These are phyloP conservation scores for Mucor irregularis DNA, from an alignment of 371 early-diverging fungal species.

Conservation along the genomic window DNA sequence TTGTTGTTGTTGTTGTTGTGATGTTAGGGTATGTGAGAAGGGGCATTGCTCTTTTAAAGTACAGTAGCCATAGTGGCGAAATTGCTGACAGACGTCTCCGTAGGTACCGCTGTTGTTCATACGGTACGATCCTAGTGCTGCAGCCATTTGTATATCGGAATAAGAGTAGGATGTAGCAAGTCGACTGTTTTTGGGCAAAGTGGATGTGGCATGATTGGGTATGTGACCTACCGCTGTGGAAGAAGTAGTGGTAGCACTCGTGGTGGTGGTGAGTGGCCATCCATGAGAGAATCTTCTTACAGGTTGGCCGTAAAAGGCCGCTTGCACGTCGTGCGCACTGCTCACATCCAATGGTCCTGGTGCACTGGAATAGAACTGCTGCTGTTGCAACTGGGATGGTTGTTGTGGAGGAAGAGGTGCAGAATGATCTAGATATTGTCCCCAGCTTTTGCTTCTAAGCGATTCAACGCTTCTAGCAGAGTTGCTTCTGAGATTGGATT, in stretches of 20 bases:
- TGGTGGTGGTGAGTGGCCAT: too few species aligned
- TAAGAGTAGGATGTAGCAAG: conserved; percentile 37
- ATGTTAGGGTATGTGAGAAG: conserved; percentile 42
- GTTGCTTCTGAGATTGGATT: conserved; percentile 30
- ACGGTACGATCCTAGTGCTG: conserved; percentile 1
- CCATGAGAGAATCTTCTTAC: conserved; percentile 29
- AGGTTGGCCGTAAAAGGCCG: conserved; percentile 31
- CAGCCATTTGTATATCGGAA: conserved; percentile 25
- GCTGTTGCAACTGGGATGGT: neutral
- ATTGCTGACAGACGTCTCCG: conserved; percentile 27
- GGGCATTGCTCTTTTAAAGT: conserved; percentile 60
- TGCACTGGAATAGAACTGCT: neutral
- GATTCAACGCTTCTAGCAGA: conserved; percentile 40
- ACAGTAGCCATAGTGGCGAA: conserved; percentile 63
- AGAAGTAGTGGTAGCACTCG: neutral
- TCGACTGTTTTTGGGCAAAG: conserved; percentile 18
- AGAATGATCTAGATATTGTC: conserved; percentile 35
- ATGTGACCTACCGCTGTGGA: neutral
- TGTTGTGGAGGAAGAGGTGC: neutral
- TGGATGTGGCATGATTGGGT: too few species aligned
- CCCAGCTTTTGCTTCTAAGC: conserved; percentile 51
- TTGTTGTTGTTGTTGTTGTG: conserved; percentile 15
- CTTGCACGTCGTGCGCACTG: conserved; percentile 20
- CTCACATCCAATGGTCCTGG: neutral
- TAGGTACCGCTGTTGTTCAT: conserved; percentile 2